Evolutionary conservation across 805 yeast species (phyloP).

Genomic region (Suhomyces faveliae): DNA sequence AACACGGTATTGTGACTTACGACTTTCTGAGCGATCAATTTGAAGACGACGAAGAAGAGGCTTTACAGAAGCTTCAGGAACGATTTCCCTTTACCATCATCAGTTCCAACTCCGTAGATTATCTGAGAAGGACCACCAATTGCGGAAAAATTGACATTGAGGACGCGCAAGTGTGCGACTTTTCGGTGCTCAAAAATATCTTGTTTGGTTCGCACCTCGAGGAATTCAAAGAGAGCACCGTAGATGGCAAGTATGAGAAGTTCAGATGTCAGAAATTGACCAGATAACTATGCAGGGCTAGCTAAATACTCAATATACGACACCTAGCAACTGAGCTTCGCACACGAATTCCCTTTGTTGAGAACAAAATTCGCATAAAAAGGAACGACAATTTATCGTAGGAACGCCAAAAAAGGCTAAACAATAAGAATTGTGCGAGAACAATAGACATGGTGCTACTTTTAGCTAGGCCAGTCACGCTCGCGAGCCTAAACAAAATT

Average conservation of each 20-base stretch:
- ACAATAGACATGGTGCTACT: not conserved
- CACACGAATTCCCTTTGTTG: not conserved
- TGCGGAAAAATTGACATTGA: conserved; percentile 21
- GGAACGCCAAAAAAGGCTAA: not conserved
- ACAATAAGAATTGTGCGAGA: not conserved
- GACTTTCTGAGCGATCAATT: conserved; percentile 20
- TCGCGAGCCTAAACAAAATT: not conserved
- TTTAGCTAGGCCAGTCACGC: not conserved
- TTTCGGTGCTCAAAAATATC: conserved; percentile 17
- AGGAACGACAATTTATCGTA: not conserved
- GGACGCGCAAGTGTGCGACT: conserved; percentile 19
- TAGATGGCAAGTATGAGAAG: conserved; percentile 19
- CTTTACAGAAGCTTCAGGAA: conserved; percentile 13
- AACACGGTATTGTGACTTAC: conserved; percentile 49
- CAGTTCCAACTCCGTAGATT: conserved; percentile 9
- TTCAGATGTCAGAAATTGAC: conserved; percentile 1
- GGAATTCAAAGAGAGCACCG: conserved; percentile 26
- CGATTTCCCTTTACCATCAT: conserved; percentile 21
- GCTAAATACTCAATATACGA: not conserved
- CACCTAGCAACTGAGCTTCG: not conserved
- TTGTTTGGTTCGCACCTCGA: conserved; percentile 25
- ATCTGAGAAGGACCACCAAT: conserved; percentile 11
- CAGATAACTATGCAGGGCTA: not conserved
- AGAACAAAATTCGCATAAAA: not conserved
- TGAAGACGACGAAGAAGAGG: conserved; percentile 12